Conservation (phyloP, 495 filamentous ascomycete species). For the Eremomyces bilateralis region DNA sequence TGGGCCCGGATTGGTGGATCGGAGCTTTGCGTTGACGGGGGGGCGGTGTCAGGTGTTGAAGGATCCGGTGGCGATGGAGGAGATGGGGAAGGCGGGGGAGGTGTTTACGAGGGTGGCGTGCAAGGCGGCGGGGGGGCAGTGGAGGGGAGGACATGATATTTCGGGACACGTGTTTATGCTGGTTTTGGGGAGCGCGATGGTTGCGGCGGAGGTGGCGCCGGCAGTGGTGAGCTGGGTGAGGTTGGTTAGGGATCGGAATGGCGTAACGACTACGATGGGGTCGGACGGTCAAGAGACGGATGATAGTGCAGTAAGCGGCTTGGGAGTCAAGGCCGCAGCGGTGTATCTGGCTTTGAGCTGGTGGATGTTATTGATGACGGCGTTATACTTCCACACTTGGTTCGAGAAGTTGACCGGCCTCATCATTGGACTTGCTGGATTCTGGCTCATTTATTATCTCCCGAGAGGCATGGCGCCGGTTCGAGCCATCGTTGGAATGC, state of each 20-base stretch:
- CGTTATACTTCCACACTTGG: constrained; percentile 95
- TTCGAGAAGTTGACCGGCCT: constrained; percentile 81
- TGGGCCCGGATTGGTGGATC: constrained; percentile 71
- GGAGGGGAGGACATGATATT: constrained; percentile 83
- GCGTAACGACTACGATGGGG: constrained; percentile 15
- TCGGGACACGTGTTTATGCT: constrained; percentile 89
- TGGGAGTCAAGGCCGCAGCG: constrained; percentile 28
- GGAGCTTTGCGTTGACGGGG: constrained; percentile 59
- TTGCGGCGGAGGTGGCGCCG: constrained; percentile 60
- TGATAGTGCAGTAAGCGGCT: constrained; percentile 14
- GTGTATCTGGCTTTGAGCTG: constrained; percentile 37
- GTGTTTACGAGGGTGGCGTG: constrained; percentile 59
- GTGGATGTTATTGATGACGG: constrained; percentile 98
- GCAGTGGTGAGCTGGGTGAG: constrained; percentile 29
- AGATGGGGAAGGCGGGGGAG: constrained; percentile 22
- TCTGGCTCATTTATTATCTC: constrained; percentile 58
- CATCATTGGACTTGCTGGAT: constrained; percentile 38
- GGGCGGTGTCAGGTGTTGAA: constrained; percentile 37
- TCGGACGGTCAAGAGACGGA: constrained; percentile 21
- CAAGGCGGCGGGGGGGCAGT: constrained; percentile 55
- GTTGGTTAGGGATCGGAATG: constrained; percentile 35
- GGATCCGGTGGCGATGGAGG: constrained; percentile 14
- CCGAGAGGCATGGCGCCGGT: constrained; percentile 42
- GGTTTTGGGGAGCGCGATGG: constrained; percentile 54
- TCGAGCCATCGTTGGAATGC: constrained; percentile 48